Conservation (phyloP, 257 asterid species). For the Ophiorrhiza pumila region DNA sequence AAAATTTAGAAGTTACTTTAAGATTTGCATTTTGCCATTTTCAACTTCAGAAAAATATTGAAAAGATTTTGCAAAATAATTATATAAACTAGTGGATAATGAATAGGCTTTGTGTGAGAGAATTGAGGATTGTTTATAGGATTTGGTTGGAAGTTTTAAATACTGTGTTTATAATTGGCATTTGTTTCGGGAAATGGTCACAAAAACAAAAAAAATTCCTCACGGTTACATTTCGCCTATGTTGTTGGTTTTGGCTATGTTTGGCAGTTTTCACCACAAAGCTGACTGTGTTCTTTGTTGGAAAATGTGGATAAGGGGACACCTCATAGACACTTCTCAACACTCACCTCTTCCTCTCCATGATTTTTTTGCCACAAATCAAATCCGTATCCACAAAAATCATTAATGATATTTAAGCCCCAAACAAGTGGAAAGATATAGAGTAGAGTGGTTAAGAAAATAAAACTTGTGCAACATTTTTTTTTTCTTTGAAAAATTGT, state of each 20-base stretch:
- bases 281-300: constrained; percentile 7
- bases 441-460: too few species aligned
- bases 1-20: background rate
- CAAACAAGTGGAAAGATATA: too few species aligned
- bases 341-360: too few species aligned
- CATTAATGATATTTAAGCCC: background rate
- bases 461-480: too few species aligned
- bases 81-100: background rate
- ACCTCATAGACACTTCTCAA: too few species aligned
- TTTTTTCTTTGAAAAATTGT: too few species aligned
- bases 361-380: too few species aligned
- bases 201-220: too few species aligned
- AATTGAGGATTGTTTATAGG: constrained; percentile 1
- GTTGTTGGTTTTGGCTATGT: background rate
- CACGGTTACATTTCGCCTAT: background rate
- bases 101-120: background rate
- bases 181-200: background rate
- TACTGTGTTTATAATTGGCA: background rate
- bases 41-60: too few species aligned
- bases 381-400: too few species aligned
- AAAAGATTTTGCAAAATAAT: background rate
- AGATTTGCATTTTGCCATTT: background rate
- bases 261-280: constrained; percentile 16
- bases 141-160: background rate
- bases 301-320: background rate